Base-by-base conservation (phyloP, 306 rosid species). In the Vachellia pachyceras region DNA sequence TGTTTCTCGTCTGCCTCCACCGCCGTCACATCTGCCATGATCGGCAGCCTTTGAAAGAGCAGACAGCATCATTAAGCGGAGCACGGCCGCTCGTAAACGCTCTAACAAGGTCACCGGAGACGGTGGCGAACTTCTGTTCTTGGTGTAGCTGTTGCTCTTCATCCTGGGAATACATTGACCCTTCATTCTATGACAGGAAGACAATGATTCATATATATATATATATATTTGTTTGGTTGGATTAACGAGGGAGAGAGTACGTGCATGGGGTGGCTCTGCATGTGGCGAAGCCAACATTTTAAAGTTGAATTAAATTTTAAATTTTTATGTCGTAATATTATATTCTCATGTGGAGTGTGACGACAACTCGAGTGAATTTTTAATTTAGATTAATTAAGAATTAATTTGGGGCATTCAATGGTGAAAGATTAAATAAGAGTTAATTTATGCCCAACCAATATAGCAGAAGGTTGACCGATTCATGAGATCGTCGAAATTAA, bases 41-140 rank as follows among this genome's bases (percentile, higher is more conserved):
- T 52, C 60, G 10, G 20, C 70, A 50, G 92, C n/a, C 77, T 88
- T 87, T 44, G 97, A 89, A 25, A 92, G 81, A n/a, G 94, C 91
- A 11, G 97, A 87, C 18, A 92, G 10, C 97, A 94, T 92, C 87
- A 94, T 90, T 67, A 94, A 80, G 1, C 98, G 95, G 23, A 94
- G 84, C 22, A 94, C 95, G 2, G 97, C 98, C 84, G 86, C 97
- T 0, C 98, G 89, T 69, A 94, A 87, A 60, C 97, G 97, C 82
- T 94, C 97, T 17, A 94, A 78, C 65, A 94, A 77, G 23, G 90
- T 86, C 87, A 91, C 77, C 1, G 94, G 86, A 4, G 98, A 83
- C 25, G 63, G 7, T 3, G 11, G 11, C 0, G 90, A 72, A 4
- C 76, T 46, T 73, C 78, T 90, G 83, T 75, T 88, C 57, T 83